Base-by-base conservation (phyloP, 164 flowering plant species). In the Nymphaea colorata region DNA sequence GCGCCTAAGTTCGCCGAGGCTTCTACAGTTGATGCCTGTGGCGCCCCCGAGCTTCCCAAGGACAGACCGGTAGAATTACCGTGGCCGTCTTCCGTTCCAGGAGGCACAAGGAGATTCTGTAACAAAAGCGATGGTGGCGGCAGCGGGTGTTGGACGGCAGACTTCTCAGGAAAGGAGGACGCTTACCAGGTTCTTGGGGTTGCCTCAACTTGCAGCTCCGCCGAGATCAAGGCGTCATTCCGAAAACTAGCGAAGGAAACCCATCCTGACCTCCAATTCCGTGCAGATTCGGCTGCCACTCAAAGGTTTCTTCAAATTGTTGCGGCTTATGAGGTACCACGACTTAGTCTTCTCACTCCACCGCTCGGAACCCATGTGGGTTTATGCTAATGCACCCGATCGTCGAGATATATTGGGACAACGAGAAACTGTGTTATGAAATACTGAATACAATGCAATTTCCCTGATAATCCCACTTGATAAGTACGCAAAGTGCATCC, bases 261-360 rank as follows among this genome's bases (percentile, higher is more conserved):
- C 67, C 98, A 93, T 70, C 98, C 98, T 6, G 98, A 87, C 73
- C 78, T 88, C 16, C 77, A 72, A 10, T 76, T 81, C 41, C 69
- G 64, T 57, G 61, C 69, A 61, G 78, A 79, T 65, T 63, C 85
- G 11, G 61, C 74, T 10, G 73, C 83, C 43, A 85, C 92, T 7
- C 68, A 66, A n/a, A 84, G 85, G 53, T 93, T 90, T 74, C 70
- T 93, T 59, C 83, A 81, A 78, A 87, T 90, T 59, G 86, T 89
- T 41, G 98, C 97, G 2, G 96, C 96, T 67, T 89, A 90, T 77
- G 96, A 90, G 96, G 97, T 90, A 59, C 6, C 25, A 42, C 36
- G 25, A 11, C 18, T 42, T 47, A 41, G 18, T 0, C 4, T 5
- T 41, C 10, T 55, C 16, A 16, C 10, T 55, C 16, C 16, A 8